Percentiles rank a stretch among this genome's conserved stretches.
phyloP scores from a whole-genome alignment of 495 filamentous ascomycete genomes.

The Aspergillus saccharolyticus region DNA sequence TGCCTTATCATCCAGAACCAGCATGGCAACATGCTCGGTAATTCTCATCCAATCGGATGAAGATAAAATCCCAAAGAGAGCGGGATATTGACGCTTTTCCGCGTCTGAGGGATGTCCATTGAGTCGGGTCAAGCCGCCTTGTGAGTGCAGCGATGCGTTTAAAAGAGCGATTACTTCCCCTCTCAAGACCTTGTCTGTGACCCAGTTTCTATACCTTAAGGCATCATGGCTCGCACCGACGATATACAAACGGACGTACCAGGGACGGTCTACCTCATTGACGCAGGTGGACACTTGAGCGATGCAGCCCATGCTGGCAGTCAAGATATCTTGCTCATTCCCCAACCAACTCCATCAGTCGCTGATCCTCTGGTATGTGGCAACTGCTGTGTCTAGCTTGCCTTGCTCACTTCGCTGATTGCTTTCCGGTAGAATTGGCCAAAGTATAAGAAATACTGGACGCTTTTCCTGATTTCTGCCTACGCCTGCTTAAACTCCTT shows the following conservation, averaged over 20 bases:
- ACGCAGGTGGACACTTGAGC: slow-evolving; percentile 15
- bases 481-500: slow-evolving; percentile 30
- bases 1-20: background rate
- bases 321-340: slow-evolving; percentile 30
- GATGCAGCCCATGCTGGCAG: slow-evolving; percentile 20
- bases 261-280: slow-evolving; percentile 30
- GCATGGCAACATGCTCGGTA: background rate
- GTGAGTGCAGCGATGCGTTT: background rate
- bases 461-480: slow-evolving; percentile 22
- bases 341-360: slow-evolving; percentile 22
- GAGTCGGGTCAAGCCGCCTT: too few species aligned
- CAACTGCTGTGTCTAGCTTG: too few species aligned
- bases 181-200: background rate
- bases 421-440: slow-evolving; percentile 22
- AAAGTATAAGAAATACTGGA: slow-evolving; percentile 25
- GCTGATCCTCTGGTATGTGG: slow-evolving; percentile 28
- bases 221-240: slow-evolving; percentile 20
- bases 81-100: background rate
- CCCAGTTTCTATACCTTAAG: background rate
- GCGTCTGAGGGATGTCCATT: background rate
- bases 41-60: background rate
- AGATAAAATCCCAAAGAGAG: background rate
- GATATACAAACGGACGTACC: slow-evolving; percentile 25
- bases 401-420: background rate
- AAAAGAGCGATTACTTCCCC: background rate